Conservation (phyloP, 495 filamentous ascomycete genomes). For the Rusavskia elegans region DNA sequence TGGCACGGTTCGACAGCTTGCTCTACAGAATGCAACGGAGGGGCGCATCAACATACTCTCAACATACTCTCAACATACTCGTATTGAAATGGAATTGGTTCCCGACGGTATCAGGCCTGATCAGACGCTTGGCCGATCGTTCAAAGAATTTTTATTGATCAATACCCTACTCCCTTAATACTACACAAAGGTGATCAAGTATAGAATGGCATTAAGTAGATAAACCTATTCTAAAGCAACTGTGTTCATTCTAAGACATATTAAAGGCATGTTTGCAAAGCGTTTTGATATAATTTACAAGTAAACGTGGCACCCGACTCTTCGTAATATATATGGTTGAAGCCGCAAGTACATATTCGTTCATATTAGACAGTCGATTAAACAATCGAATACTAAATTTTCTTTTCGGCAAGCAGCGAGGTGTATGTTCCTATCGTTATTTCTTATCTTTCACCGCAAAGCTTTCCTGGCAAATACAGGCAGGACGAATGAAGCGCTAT, state of each 20-base stretch:
- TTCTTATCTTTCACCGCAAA: not conserved
- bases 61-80: no score
- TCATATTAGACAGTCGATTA: not conserved
- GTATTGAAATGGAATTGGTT: no score
- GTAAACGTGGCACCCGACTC: not conserved
- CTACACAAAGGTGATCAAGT: not conserved
- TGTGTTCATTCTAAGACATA: not conserved
- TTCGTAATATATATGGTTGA: not conserved
- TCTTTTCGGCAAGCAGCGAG: not conserved
- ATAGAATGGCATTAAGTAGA: not conserved
- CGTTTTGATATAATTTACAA: not conserved
- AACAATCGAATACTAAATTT: not conserved
- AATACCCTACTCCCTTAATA: no score
- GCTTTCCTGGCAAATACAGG: conserved; percentile 85
- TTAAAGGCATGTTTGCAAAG: not conserved
- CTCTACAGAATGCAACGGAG: no score
- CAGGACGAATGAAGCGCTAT: conserved; percentile 82
- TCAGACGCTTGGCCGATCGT: no score
- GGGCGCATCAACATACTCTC: no score
- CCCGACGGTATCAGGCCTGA: no score
- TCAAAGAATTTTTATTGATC: no score
- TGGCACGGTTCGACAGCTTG: no score
- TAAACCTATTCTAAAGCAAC: not conserved
- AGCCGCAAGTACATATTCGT: not conserved
- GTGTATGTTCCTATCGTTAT: not conserved